Evolutionary conservation across 2,329 filamentous ascomycete genomes (phyloP).

Genomic region (Xylariales sp.): DNA sequence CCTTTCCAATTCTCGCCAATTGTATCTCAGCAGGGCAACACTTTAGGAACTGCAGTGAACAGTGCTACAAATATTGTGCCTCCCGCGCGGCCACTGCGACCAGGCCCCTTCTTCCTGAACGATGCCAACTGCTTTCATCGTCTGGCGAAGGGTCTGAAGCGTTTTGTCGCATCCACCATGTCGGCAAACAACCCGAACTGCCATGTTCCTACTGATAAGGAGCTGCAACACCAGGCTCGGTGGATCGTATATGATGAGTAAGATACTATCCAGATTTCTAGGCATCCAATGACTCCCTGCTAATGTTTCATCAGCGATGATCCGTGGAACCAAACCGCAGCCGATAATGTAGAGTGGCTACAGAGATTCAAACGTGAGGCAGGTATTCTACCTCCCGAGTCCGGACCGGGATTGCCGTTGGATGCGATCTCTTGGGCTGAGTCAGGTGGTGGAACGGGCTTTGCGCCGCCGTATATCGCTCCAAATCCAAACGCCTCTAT

Average conservation of each 20-base stretch:
- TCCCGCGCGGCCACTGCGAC: slow-evolving; percentile 14
- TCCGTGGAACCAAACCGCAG: slow-evolving; percentile 60
- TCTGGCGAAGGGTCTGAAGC: slow-evolving; percentile 46
- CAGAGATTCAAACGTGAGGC: slow-evolving; percentile 56
- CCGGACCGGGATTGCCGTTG: slow-evolving; percentile 44
- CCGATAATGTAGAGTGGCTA: slow-evolving; percentile 61
- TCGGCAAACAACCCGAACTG: slow-evolving; percentile 56
- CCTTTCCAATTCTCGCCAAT: slow-evolving; percentile 7
- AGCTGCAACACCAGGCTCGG: slow-evolving; percentile 59
- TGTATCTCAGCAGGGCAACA: neutral
- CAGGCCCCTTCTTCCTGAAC: slow-evolving; percentile 45
- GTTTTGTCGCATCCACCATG: slow-evolving; percentile 49
- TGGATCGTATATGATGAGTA: slow-evolving; percentile 61
- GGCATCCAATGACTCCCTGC: neutral
- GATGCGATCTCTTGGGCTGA: slow-evolving; percentile 38
- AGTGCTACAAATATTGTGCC: too few species aligned
- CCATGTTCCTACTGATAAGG: slow-evolving; percentile 56
- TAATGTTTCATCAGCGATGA: slow-evolving; percentile 43
- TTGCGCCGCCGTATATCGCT: slow-evolving; percentile 50
- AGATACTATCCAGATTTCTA: slow-evolving; percentile 18
- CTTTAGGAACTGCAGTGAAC: neutral
- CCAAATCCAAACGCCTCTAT: slow-evolving; percentile 32
- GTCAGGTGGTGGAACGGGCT: slow-evolving; percentile 48
- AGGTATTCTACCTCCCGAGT: slow-evolving; percentile 43
- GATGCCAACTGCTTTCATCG: slow-evolving; percentile 58